phyloP scores from a whole-genome alignment of 2,329 filamentous ascomycete species.

The Aspergillus fumigatus region DNA sequence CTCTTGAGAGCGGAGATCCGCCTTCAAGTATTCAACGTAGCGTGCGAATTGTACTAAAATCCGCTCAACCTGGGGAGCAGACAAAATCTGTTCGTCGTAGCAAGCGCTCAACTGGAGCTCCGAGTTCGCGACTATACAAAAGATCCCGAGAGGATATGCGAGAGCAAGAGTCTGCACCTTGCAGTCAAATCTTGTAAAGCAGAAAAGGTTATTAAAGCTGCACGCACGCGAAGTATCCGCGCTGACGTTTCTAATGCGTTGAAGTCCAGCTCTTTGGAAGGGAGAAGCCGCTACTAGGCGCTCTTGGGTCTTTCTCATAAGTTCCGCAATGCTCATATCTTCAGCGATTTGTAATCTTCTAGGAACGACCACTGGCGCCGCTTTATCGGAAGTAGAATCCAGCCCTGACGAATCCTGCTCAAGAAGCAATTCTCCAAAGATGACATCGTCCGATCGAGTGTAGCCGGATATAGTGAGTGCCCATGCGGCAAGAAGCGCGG shows the following conservation, averaged over 20 bases:
- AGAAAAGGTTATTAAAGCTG: conserved; percentile 38
- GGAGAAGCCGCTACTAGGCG: conserved; percentile 56
- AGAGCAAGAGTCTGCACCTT: background rate
- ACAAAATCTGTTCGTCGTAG: conserved; percentile 9
- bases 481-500: conserved; percentile 40
- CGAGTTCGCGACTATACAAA: conserved; percentile 2
- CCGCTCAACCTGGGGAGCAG: conserved; percentile 4
- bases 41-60: conserved; percentile 8
- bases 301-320: conserved; percentile 50
- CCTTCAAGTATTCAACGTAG: conserved; percentile 4
- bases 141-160: conserved; percentile 8
- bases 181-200: conserved; percentile 18
- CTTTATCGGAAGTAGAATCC: conserved; percentile 34
- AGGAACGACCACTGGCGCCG: conserved; percentile 40
- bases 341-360: conserved; percentile 32
- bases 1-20: conserved; percentile 9
- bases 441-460: conserved; percentile 35
- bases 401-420: conserved; percentile 28
- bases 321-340: conserved; percentile 38
- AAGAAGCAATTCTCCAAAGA: conserved; percentile 42
- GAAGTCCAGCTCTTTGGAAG: conserved; percentile 48
- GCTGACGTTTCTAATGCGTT: conserved; percentile 50
- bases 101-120: conserved; percentile 2
- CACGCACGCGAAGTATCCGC: conserved; percentile 38
- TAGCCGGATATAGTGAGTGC: conserved; percentile 35